Conservation (phyloP, 78 protist genomes). For the Dictyostelium firmibasis region DNA sequence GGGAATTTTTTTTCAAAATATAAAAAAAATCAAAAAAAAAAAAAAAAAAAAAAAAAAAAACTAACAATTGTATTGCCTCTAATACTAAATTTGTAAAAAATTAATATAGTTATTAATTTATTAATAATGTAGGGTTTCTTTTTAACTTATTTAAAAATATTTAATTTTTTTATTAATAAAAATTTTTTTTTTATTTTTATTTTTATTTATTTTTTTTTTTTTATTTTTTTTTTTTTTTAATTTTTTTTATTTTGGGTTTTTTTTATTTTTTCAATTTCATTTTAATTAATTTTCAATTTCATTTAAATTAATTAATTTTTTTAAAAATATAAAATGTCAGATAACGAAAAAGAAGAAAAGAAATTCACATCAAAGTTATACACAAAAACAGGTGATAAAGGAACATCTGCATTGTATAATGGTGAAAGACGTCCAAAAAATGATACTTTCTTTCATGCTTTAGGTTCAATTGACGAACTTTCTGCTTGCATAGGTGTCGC, state of each 20-base stretch:
- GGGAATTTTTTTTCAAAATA: background rate
- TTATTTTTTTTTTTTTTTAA: too few relatives aligned
- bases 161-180: too few relatives aligned
- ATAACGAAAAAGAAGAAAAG: background rate
- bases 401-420: conserved; percentile 79
- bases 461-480: conserved; percentile 91
- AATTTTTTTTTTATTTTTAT: too few relatives aligned
- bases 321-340: background rate
- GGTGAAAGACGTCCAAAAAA: conserved; percentile 90
- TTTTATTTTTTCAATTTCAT: background rate
- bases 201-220: too few relatives aligned
- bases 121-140: too few relatives aligned
- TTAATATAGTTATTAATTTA: too few relatives aligned
- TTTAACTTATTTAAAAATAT: too few relatives aligned
- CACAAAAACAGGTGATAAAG: conserved; percentile 83
- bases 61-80: too few relatives aligned
- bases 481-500: conserved; percentile 51
- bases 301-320: background rate
- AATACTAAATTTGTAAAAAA: too few relatives aligned
- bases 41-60: too few relatives aligned
- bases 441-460: conserved; percentile 86
- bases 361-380: conserved; percentile 16
- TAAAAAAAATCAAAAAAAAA: background rate
- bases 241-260: too few relatives aligned
- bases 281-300: background rate